Base-by-base conservation (phyloP, 495 filamentous ascomycete genomes). In the Bathelium albidoporum region DNA sequence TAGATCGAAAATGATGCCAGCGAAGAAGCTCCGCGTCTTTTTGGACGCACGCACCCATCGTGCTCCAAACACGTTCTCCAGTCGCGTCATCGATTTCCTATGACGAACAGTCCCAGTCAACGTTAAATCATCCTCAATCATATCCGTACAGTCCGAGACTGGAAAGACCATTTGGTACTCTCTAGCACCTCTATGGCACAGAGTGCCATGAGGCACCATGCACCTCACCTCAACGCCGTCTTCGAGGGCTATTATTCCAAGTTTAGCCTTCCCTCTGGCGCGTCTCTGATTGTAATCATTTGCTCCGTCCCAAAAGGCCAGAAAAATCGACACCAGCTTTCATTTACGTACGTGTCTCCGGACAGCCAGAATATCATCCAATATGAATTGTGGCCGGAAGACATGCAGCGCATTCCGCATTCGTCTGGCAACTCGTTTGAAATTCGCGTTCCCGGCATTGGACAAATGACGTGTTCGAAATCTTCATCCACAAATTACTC, bases 201-300 rank as follows among this genome's bases (percentile, higher is more conserved):
- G 9, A 9, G 11, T 9, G 7, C 9, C 49, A 72, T 70, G 68
- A 61, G 70, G 63, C 70, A 76, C 61, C 75, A 67, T 36, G 68
- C 69, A 20, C 77, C 77, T 3, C 78, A 81, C 62, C 53, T 63
- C 1, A 43, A 26, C 16, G 64, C 74, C 14, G 67, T 64, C n/a
- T 79, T 80, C 64, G 79, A 81, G 64, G 79, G 77, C 16, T 79
- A 73, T 68, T 79, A 80, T 69, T 76, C 74, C 29, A 77, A 77
- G 44, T 78, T 80, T 62, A 61, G 66, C 29, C 73, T 80, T 1
- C 68, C 74, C 36, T 74, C 74, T 3, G 71, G 74, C 55, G 70
- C 70, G 5, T 68, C 72, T 26, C 44, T 77, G n/a, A 68, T 70
- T 18, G 32, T 74, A 41, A 72, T 75, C 59, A 70, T 75, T 22